These are phyloP conservation scores for Ammopiptanthus mongolicus DNA, from an alignment of 306 rosid genomes.

Conservation along the genomic window DNA sequence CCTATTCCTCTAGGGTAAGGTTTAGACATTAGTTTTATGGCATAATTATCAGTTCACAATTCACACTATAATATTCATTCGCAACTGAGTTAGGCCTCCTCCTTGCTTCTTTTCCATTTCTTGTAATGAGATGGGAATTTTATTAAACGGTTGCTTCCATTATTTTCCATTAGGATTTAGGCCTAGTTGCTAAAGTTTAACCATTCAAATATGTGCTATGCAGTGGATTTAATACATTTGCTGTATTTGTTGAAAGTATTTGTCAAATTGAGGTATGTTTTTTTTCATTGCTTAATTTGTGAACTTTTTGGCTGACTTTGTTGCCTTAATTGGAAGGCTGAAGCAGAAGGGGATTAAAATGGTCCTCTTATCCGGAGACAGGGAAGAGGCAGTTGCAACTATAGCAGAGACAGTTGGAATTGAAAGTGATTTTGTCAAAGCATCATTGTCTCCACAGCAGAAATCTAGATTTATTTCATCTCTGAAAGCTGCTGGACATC, in stretches of 20 bases:
- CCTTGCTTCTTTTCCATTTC: conserved; percentile 16
- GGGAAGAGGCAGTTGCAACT: conserved; percentile 98
- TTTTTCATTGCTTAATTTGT: conserved; percentile 3
- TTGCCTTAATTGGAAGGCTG: conserved; percentile 55
- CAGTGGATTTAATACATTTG: not conserved
- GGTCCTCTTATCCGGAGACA: conserved; percentile 90
- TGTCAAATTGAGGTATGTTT: conserved; percentile 6
- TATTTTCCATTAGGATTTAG: not conserved
- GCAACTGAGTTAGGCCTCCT: not conserved
- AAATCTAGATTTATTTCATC: conserved; percentile 72
- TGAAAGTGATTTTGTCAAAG: conserved; percentile 51
- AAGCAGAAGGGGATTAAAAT: conserved; percentile 85
- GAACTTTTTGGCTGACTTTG: conserved; percentile 33
- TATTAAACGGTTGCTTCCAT: not conserved
- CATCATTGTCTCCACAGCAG: conserved; percentile 79
- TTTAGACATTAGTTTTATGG: not conserved
- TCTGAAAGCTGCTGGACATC: conserved; percentile 80
- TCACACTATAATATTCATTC: not conserved
- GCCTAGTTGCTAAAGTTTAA: not conserved
- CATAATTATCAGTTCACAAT: not conserved
- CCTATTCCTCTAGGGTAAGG: not conserved
- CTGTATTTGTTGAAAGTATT: not conserved
- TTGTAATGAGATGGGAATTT: not conserved
- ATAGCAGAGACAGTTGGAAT: conserved; percentile 84
- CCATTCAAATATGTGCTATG: not conserved